A percentile compares a stretch with the other conserved stretches of the same genome.
Evolutionary conservation across 2,329 filamentous ascomycete genomes (phyloP).

Genomic region (Lachnellula occidentalis): DNA sequence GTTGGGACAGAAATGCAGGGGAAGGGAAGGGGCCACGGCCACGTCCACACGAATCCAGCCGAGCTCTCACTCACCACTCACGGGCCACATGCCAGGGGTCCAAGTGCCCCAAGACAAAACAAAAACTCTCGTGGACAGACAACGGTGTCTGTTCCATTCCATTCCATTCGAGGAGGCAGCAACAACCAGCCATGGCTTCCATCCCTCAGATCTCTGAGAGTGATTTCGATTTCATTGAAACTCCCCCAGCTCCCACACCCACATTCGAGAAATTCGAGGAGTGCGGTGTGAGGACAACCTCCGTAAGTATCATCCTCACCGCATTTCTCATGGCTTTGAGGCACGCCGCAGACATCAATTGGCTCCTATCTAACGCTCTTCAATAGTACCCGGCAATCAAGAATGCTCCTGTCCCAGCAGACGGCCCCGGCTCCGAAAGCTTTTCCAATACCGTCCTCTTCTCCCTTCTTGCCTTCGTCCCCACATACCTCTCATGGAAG

Average conservation of each 20-base stretch:
- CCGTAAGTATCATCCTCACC: slow-evolving; percentile 36
- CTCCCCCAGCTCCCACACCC: slow-evolving; percentile 45
- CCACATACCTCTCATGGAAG: slow-evolving; percentile 77
- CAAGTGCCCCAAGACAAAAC: neutral
- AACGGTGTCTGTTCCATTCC: too few species aligned
- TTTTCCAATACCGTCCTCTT: slow-evolving; percentile 82
- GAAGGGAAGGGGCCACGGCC: neutral
- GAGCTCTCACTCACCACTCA: neutral
- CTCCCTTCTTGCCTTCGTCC: slow-evolving; percentile 62
- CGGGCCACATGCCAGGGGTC: neutral
- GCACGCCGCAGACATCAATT: slow-evolving; percentile 24
- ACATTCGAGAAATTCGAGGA: slow-evolving; percentile 47
- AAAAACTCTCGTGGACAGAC: slow-evolving; percentile 4
- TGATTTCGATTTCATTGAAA: slow-evolving; percentile 61
- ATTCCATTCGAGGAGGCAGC: slow-evolving; percentile 18
- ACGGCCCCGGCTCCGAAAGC: slow-evolving; percentile 73
- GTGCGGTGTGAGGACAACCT: slow-evolving; percentile 51
- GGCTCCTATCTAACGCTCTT: slow-evolving; percentile 19
- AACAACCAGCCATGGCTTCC: slow-evolving; percentile 39
- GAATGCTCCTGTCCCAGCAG: slow-evolving; percentile 89
- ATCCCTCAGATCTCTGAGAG: slow-evolving; percentile 45
- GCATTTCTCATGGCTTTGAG: neutral
- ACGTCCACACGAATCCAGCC: neutral
- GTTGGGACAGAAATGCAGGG: neutral
- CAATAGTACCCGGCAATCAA: slow-evolving; percentile 78